Evolutionary conservation across 805 yeast species (phyloP).

Genomic region (Candida ponderosae): DNA sequence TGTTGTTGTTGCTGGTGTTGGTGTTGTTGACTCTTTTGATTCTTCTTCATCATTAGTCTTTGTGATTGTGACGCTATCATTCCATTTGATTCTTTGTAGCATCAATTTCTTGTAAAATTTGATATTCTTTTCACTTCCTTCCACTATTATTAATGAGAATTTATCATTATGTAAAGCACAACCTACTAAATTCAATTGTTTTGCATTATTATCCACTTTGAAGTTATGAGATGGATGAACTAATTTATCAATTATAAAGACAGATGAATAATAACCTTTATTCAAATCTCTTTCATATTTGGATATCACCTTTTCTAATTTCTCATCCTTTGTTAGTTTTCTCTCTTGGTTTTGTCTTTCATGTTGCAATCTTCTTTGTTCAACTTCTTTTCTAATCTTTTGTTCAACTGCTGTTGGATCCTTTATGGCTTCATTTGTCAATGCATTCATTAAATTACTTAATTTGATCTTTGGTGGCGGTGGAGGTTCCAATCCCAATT

Average conservation of each 20-base stretch:
- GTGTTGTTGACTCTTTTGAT: conserved; percentile 6
- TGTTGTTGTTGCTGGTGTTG: neutral
- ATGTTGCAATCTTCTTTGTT: conserved; percentile 52
- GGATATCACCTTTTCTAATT: conserved; percentile 36
- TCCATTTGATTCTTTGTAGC: conserved; percentile 63
- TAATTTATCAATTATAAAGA: conserved; percentile 48
- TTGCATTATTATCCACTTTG: conserved; percentile 76
- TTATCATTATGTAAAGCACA: conserved; percentile 32
- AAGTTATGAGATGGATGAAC: conserved; percentile 60
- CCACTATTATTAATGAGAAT: conserved; percentile 57
- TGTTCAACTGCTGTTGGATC: conserved; percentile 87
- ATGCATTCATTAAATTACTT: conserved; percentile 77
- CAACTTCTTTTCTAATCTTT: conserved; percentile 61
- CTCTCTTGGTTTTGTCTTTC: conserved; percentile 52
- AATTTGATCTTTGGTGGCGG: conserved; percentile 86
- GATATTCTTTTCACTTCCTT: conserved; percentile 62
- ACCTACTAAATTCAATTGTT: conserved; percentile 64
- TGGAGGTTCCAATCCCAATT: conserved; percentile 76
- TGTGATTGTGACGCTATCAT: conserved; percentile 34
- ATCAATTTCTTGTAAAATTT: conserved; percentile 58
- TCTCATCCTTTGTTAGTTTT: conserved; percentile 50
- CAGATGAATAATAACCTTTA: conserved; percentile 48
- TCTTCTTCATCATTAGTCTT: conserved; percentile 12
- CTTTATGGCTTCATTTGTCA: conserved; percentile 75
- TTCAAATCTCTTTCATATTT: conserved; percentile 42